These are phyloP conservation scores for Salvia sclarea DNA, from an alignment of 305 asterid species.

Conservation along the genomic window DNA sequence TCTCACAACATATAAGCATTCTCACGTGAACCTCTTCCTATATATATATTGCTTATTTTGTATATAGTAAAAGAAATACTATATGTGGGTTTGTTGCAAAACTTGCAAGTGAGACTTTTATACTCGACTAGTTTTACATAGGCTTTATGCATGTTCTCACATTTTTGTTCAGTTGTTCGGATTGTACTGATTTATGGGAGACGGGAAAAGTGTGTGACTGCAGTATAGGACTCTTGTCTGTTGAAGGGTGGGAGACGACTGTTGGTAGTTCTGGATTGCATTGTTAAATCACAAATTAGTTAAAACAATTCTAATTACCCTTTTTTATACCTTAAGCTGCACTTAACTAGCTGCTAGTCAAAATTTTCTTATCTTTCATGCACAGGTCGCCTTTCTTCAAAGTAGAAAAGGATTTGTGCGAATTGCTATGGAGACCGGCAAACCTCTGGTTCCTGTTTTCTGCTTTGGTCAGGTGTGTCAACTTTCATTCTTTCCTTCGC, in stretches of 20 bases:
- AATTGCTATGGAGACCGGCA: conserved; percentile 81
- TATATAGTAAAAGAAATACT: neutral
- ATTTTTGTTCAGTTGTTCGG: neutral
- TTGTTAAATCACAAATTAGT: conserved; percentile 7
- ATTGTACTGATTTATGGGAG: conserved; percentile 15
- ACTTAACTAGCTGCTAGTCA: conserved; percentile 21
- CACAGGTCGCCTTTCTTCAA: conserved; percentile 67
- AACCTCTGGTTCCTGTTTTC: conserved; percentile 96
- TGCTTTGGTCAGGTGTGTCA: conserved; percentile 87
- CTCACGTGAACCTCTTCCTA: too few relatives aligned
- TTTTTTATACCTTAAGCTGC: conserved; percentile 12
- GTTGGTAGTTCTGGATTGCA: neutral
- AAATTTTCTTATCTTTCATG: conserved; percentile 20
- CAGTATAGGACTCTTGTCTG: neutral
- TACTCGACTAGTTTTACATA: neutral
- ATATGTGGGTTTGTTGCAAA: conserved; percentile 16
- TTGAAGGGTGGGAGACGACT: neutral
- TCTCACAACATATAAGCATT: too few relatives aligned
- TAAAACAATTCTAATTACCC: neutral
- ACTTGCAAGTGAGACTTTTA: neutral
- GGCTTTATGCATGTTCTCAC: neutral
- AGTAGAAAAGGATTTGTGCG: conserved; percentile 86
- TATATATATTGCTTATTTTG: too few relatives aligned
- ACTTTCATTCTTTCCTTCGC: conserved; percentile 18
- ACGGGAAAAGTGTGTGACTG: neutral